Conservation (phyloP, 1,284 basidiomycete genomes). For the Schizophyllum amplum region DNA sequence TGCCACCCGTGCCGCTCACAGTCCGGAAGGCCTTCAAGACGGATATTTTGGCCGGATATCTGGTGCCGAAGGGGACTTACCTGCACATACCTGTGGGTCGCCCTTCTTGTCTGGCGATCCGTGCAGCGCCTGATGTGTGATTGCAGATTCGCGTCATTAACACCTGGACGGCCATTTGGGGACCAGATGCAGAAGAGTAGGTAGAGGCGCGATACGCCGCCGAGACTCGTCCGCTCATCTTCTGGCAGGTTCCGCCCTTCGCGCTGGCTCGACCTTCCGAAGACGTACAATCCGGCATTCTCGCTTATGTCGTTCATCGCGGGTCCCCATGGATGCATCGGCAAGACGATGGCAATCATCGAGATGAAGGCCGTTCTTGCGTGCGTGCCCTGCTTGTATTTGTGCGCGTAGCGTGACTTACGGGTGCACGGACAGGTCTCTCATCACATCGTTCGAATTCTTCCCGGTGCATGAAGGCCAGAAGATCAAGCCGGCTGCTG, state of each 20-base stretch:
- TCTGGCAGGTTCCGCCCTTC: constrained; percentile 30
- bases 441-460: constrained; percentile 35
- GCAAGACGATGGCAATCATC: constrained; percentile 42
- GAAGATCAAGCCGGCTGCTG: constrained; percentile 27
- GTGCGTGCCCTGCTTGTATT: constrained; percentile 19
- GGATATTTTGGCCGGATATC: constrained; percentile 34
- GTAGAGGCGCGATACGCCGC: not conserved
- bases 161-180: constrained; percentile 37
- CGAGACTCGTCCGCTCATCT: not conserved
- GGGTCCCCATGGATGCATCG: constrained; percentile 41
- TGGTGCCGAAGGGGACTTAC: constrained; percentile 39
- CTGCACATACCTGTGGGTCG: constrained; percentile 36
- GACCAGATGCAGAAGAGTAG: constrained; percentile 36
- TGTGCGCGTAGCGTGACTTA: not conserved
- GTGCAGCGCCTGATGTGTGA: not conserved
- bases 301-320: constrained; percentile 36
- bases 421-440: constrained; percentile 16
- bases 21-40: constrained; percentile 33
- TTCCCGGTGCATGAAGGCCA: constrained; percentile 32
- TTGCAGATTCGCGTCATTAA: constrained; percentile 40
- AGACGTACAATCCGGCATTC: constrained; percentile 26
- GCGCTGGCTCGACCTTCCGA: constrained; percentile 35
- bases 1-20: constrained; percentile 40
- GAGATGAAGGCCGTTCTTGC: constrained; percentile 43
- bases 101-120: not conserved